Conservation (phyloP, 1,139 yeast genomes). For the Zygoascus meyerae region DNA sequence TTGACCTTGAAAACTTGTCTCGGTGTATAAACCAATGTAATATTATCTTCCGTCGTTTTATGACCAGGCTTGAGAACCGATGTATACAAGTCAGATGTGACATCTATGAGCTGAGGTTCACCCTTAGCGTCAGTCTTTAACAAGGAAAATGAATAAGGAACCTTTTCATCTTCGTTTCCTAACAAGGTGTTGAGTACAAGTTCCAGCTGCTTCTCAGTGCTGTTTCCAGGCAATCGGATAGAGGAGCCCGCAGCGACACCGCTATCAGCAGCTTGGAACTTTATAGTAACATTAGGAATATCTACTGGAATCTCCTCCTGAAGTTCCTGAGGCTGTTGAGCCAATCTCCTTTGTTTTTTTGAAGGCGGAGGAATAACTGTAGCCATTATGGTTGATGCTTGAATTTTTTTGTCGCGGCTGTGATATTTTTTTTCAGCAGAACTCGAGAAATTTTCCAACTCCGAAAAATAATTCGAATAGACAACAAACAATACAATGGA, state of each 20-base stretch:
- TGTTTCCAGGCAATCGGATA: constrained; percentile 85
- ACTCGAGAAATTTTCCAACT: constrained; percentile 1
- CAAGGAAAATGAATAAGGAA: constrained; percentile 78
- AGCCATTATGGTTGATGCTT: constrained; percentile 52
- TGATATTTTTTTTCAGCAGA: neutral
- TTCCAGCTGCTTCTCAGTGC: constrained; percentile 81
- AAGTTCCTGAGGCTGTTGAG: constrained; percentile 75
- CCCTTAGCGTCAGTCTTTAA: constrained; percentile 43
- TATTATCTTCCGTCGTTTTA: constrained; percentile 86
- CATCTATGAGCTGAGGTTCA: constrained; percentile 49
- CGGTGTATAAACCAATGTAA: constrained; percentile 89
- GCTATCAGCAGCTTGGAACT: constrained; percentile 92
- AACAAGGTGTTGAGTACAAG: constrained; percentile 58
- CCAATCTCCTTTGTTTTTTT: constrained; percentile 77
- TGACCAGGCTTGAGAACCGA: constrained; percentile 82
- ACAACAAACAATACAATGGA: constrained; percentile 26
- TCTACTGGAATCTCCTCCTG: constrained; percentile 63
- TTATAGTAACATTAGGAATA: constrained; percentile 79
- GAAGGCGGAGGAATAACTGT: constrained; percentile 92
- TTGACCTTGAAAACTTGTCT: constrained; percentile 90
- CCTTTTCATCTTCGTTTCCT: constrained; percentile 63
- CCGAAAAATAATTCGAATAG: neutral
- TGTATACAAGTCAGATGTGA: constrained; percentile 66
- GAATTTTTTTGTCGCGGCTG: constrained; percentile 5
- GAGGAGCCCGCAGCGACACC: constrained; percentile 84